Evolutionary conservation across 2,329 filamentous ascomycete genomes (phyloP), one percentile per base, ranked within the genome.

Genomic region (Ascochyta koolunga): DNA sequence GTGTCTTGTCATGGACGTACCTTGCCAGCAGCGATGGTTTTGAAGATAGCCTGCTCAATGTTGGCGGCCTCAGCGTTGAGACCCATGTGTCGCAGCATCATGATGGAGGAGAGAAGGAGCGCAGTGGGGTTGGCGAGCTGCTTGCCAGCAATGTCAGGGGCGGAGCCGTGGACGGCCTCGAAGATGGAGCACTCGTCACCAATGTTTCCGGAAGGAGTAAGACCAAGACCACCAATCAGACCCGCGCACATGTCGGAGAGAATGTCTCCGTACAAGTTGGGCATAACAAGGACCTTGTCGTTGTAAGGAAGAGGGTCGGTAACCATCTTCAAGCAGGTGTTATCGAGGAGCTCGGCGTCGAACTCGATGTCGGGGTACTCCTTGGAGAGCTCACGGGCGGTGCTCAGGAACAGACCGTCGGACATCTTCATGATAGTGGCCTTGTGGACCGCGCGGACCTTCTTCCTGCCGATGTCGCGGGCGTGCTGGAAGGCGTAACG

Each of bases 381-480:
- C 86, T 96, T 96, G 78, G 91, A 84, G 66, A 99, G 86, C 59
- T 95, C 86, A 67, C 87, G 83, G 68, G 89, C 95, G 60, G 89
- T 91, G 78, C 85, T 90, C 68, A 99, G 86, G 88, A 99, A 99
- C 59, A 99, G 90, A 81, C 95, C 95, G 78, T 99, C 95, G 76
- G 89, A 93, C 91, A 97, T 96, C 88, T 99, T 99, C 95, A 99
- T 99, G 83, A 99, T 99, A 75, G 95, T 98, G 77, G 95, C 95
- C 87, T 99, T 99, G 89, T 99, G 95, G 62, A 98, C 93, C 56
- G 92, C 93, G 74, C 93, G 91, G 72, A 98, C 93, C 89, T 97
- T 97, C 77, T 87, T 93, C 83, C 91, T 90, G 80, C 93, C 92
- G 73, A 97, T 89, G 69, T 91, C 86, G 79, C 95, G 85, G 68